Conservation (phyloP, 257 asterid species). For the Jaltomata sinuosa region DNA sequence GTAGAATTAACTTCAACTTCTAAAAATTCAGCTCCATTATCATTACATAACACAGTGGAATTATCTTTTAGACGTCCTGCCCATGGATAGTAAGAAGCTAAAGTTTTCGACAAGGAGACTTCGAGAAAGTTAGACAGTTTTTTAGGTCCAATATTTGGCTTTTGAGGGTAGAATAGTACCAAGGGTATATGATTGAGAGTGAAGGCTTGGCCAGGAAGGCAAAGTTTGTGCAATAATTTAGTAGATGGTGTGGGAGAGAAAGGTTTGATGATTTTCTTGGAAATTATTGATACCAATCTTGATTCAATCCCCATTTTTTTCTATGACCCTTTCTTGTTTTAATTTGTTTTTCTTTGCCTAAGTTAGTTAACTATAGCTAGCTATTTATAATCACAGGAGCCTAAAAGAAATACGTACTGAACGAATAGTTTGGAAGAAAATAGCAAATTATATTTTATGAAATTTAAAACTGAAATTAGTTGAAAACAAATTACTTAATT, state of each 20-base stretch:
- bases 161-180: neutral
- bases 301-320: too few species aligned
- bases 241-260: constrained; percentile 3
- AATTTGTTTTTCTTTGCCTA: too few species aligned
- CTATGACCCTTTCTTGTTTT: too few species aligned
- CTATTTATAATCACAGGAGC: too few species aligned
- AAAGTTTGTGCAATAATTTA: neutral
- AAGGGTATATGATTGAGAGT: neutral
- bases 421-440: too few species aligned
- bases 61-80: neutral
- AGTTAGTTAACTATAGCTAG: too few species aligned
- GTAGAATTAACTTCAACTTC: neutral
- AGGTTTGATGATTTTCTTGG: neutral
- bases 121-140: neutral
- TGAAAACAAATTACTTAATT: too few species aligned
- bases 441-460: too few species aligned
- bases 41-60: neutral
- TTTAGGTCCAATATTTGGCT: neutral
- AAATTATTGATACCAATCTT: neutral
- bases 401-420: too few species aligned
- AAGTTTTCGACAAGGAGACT: neutral
- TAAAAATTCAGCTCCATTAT: neutral
- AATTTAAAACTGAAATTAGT: too few species aligned
- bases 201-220: neutral
- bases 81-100: neutral